Conservation (phyloP, 345 rosid genomes). For the Brassica cretica region DNA sequence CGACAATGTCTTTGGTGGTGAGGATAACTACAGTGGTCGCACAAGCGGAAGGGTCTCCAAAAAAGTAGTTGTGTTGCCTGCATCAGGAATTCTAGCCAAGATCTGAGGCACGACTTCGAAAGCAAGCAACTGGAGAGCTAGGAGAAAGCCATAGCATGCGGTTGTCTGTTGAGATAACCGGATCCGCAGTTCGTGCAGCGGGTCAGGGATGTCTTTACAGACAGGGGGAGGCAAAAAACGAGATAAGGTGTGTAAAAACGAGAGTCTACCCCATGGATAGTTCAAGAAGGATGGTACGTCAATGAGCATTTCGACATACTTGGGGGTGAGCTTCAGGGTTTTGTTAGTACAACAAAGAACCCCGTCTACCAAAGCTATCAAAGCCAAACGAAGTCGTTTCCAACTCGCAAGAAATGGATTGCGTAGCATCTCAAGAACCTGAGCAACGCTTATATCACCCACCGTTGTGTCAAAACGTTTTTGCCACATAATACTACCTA, state of each 20-base stretch:
- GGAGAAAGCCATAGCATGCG: not conserved
- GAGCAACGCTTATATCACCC: too few species aligned
- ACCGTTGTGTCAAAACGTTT: too few species aligned
- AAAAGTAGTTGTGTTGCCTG: not conserved
- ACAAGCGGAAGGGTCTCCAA: not conserved
- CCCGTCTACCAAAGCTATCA: not conserved
- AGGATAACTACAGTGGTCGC: not conserved
- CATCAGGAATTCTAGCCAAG: not conserved
- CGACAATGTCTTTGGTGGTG: not conserved
- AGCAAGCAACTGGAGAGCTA: not conserved
- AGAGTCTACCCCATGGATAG: not conserved
- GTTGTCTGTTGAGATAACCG: not conserved
- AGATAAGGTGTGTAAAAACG: not conserved
- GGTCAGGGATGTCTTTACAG: not conserved
- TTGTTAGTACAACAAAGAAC: not conserved
- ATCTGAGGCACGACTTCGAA: not conserved
- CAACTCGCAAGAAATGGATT: not conserved
- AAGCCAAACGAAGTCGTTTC: not conserved
- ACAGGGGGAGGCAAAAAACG: not conserved
- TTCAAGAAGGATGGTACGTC: not conserved
- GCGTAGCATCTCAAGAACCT: not conserved
- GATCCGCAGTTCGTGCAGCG: not conserved
- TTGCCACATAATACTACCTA: too few species aligned
- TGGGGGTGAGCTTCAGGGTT: not conserved
- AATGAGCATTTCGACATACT: not conserved